These are phyloP conservation scores for Agaricales sp. DNA, from an alignment of 1,284 basidiomycete species.

Conservation along the genomic window DNA sequence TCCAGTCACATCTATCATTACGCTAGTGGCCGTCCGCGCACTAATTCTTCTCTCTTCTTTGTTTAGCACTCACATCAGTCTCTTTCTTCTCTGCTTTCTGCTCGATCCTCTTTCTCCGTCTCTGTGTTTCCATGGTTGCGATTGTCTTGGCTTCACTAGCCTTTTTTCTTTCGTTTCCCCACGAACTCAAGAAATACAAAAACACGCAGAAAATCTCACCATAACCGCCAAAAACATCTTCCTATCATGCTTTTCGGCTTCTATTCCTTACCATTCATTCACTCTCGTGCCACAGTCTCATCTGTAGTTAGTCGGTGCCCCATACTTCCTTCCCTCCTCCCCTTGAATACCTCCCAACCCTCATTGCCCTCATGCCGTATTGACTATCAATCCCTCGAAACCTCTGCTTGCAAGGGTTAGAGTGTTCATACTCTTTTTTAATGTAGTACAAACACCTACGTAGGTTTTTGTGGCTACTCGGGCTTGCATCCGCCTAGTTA, in stretches of 20 bases:
- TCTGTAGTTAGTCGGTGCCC: conserved; percentile 5
- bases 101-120: too few species aligned
- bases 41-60: conserved; percentile 4
- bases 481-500: too few species aligned
- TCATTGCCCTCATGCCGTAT: too few species aligned
- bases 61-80: conserved; percentile 2
- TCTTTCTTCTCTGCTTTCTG: conserved; percentile 1
- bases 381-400: too few species aligned
- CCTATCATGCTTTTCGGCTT: conserved; percentile 15
- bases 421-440: too few species aligned
- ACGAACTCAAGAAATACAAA: conserved; percentile 21
- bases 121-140: background rate
- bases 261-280: conserved; percentile 12
- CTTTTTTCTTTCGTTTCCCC: conserved; percentile 11
- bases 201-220: conserved; percentile 34
- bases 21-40: conserved; percentile 1
- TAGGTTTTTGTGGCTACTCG: too few species aligned
- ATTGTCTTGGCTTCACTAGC: conserved; percentile 9
- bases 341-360: too few species aligned
- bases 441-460: too few species aligned
- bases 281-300: conserved; percentile 9
- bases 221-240: conserved; percentile 35
- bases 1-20: conserved; percentile 4
- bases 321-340: conserved; percentile 3
- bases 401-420: too few species aligned